A percentile compares a stretch with the other conserved stretches of the same genome.
Evolutionary conservation across 1,284 basidiomycete species (phyloP).

Genomic region (Ganoderma leucocontextum): DNA sequence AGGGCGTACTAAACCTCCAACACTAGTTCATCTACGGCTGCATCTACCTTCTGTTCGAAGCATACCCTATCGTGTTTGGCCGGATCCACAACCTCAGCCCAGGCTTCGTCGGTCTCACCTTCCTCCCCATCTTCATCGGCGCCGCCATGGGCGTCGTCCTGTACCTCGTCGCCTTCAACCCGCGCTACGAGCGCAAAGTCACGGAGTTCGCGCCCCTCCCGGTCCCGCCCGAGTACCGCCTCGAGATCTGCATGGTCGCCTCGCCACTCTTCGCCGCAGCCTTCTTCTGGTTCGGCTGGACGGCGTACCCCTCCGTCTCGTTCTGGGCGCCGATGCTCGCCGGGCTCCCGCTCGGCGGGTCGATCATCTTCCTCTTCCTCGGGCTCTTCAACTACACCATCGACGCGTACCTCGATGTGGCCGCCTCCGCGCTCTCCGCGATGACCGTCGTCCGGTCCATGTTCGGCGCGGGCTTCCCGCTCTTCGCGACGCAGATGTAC

Average conservation of each 20-base stretch:
- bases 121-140: conserved; percentile 55
- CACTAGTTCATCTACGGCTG: conserved; percentile 51
- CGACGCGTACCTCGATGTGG: conserved; percentile 48
- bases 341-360: conserved; percentile 39
- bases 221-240: conserved; percentile 55
- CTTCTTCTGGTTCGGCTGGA: conserved; percentile 58
- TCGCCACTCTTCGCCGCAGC: conserved; percentile 51
- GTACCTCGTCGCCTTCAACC: conserved; percentile 43
- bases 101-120: conserved; percentile 52
- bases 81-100: conserved; percentile 46
- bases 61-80: conserved; percentile 44
- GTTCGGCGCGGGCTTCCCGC: conserved; percentile 48
- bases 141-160: conserved; percentile 34
- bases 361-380: conserved; percentile 43
- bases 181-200: conserved; percentile 40
- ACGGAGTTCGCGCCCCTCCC: conserved; percentile 46
- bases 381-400: conserved; percentile 49
- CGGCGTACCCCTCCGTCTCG: conserved; percentile 41
- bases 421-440: conserved; percentile 47
- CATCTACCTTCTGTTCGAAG: conserved; percentile 51
- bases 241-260: conserved; percentile 51
- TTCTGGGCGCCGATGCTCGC: conserved; percentile 44
- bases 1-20: background rate
- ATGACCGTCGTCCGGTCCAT: conserved; percentile 46
- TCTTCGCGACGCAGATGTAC: conserved; percentile 49